Conservation (phyloP, 73 alveolate genomes). For the Urostyla sp. region DNA sequence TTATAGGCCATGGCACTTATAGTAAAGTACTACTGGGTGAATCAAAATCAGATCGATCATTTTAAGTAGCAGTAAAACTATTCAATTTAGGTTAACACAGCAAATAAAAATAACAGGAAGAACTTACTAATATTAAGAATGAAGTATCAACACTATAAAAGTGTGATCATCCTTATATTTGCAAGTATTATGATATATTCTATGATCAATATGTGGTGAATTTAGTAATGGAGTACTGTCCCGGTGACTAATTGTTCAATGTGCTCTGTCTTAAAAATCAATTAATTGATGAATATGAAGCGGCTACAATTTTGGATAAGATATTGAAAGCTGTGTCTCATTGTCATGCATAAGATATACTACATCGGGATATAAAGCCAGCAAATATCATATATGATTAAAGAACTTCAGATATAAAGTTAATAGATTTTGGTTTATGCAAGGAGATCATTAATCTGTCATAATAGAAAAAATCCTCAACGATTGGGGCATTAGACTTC, state of each 20-base stretch:
- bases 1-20: constrained; percentile 38
- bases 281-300: constrained; percentile 74
- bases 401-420: constrained; percentile 77
- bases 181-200: constrained; percentile 72
- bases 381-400: constrained; percentile 58
- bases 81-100: too few species aligned
- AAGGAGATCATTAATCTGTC: constrained; percentile 60
- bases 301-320: constrained; percentile 69
- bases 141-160: constrained; percentile 16
- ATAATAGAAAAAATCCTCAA: constrained; percentile 78
- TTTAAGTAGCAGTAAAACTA: constrained; percentile 52
- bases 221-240: constrained; percentile 78
- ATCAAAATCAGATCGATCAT: constrained; percentile 11
- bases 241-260: constrained; percentile 74
- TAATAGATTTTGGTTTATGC: constrained; percentile 55
- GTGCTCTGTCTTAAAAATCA: constrained; percentile 44
- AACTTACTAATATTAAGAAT: background rate
- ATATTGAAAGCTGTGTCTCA: constrained; percentile 67
- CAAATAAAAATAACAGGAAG: constrained; percentile 41
- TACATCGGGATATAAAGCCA: constrained; percentile 76
- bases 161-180: constrained; percentile 71
- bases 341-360: constrained; percentile 64
- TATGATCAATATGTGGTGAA: constrained; percentile 66
- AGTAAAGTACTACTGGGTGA: constrained; percentile 50
- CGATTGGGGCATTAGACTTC: constrained; percentile 89